Percentiles rank a stretch among this genome's conserved stretches.
Conservation (phyloP, 2,329 filamentous ascomycete genomes). For the Trichoderma koningii region DNA sequence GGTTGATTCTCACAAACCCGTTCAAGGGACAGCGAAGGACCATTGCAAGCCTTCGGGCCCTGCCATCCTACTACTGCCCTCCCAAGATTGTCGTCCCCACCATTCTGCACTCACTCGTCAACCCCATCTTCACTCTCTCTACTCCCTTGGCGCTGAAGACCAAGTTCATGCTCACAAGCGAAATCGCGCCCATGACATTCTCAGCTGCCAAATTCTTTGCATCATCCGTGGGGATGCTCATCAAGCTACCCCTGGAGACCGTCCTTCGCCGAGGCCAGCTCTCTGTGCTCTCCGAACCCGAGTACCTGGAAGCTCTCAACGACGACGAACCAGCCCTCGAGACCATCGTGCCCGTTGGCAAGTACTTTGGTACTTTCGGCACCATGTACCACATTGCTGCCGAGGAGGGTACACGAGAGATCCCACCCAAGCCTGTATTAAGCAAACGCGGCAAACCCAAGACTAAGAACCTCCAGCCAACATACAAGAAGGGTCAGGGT, state of each 20-base stretch:
- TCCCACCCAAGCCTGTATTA: constrained; percentile 40
- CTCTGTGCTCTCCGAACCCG: constrained; percentile 61
- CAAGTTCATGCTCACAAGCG: constrained; percentile 80
- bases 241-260: constrained; percentile 90
- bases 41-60: constrained; percentile 71
- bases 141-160: constrained; percentile 83
- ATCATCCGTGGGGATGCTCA: constrained; percentile 75
- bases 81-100: constrained; percentile 77
- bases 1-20: constrained; percentile 82
- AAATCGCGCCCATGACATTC: constrained; percentile 79
- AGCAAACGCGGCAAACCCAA: constrained; percentile 40
- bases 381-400: constrained; percentile 86
- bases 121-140: constrained; percentile 78
- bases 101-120: constrained; percentile 79
- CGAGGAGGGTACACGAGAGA: constrained; percentile 71
- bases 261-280: constrained; percentile 88
- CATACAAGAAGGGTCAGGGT: constrained; percentile 64
- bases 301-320: constrained; percentile 54
- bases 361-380: constrained; percentile 82
- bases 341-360: constrained; percentile 77
- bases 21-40: constrained; percentile 74
- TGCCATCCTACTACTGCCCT: constrained; percentile 77
- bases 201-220: constrained; percentile 79
- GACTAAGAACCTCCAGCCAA: constrained; percentile 36
- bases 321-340: constrained; percentile 53